A percentile compares a stretch with the other conserved stretches of the same genome.
Evolutionary conservation across 768 basidiomycete genomes (phyloP).

Genomic region (Serpula lacrymans): DNA sequence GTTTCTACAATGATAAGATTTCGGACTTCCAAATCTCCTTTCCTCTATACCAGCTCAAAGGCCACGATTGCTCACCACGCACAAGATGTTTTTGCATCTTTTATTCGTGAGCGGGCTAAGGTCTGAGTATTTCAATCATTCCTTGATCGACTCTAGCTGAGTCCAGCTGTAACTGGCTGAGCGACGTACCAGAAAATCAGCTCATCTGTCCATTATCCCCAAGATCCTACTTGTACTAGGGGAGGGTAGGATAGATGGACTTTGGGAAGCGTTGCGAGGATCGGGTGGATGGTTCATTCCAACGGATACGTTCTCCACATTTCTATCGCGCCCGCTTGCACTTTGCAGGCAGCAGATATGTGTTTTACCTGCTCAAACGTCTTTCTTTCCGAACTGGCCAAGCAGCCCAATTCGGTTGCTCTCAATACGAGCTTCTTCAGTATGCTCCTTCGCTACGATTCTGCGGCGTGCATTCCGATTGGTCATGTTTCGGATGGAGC

Average conservation of each 20-base stretch:
- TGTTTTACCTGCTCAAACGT: background rate
- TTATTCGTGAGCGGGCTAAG: constrained; percentile 75
- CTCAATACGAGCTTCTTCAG: background rate
- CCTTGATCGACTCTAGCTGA: constrained; percentile 61
- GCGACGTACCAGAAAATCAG: constrained; percentile 68
- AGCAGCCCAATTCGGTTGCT: background rate
- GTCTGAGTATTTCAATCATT: constrained; percentile 74
- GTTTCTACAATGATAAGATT: no score
- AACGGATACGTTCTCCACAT: background rate
- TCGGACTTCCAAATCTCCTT: constrained; percentile 3
- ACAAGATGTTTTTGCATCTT: constrained; percentile 37
- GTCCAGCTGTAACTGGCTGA: constrained; percentile 53
- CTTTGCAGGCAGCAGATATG: background rate
- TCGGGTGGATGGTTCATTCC: constrained; percentile 32
- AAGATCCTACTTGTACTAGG: constrained; percentile 43
- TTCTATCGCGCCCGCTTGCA: background rate
- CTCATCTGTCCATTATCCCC: constrained; percentile 24
- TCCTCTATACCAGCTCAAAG: constrained; percentile 43
- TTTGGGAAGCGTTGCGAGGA: constrained; percentile 61
- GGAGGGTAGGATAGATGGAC: constrained; percentile 25
- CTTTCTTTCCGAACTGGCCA: background rate
- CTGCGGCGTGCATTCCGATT: constrained; percentile 1
- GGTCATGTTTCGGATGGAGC: constrained; percentile 1
- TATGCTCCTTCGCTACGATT: constrained; percentile 10
- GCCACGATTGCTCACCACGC: constrained; percentile 65